phyloP scores from a whole-genome alignment of 805 yeast species.

The Wickerhamiella nectarea region DNA sequence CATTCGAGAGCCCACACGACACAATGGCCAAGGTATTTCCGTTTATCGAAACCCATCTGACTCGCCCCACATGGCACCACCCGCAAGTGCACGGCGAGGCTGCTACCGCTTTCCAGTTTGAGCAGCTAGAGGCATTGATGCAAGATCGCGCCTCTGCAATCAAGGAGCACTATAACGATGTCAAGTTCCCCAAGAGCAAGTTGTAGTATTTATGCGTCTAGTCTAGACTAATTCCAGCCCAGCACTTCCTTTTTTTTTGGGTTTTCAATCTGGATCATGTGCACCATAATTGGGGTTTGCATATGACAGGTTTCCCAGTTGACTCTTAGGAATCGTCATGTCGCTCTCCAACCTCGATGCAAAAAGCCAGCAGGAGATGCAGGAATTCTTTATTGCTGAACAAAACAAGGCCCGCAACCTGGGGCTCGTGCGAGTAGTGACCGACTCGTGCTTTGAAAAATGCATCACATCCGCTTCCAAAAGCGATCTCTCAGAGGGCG shows the following conservation, averaged over 20 bases:
- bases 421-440: constrained; percentile 20
- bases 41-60: background rate
- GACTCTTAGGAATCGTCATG: too few relatives aligned
- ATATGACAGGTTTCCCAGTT: too few relatives aligned
- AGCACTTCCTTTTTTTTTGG: too few relatives aligned
- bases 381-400: constrained; percentile 65
- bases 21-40: constrained; percentile 14
- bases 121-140: background rate
- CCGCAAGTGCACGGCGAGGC: background rate
- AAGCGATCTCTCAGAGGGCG: constrained; percentile 37
- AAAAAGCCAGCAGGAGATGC: constrained; percentile 55
- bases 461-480: constrained; percentile 40
- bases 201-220: too few relatives aligned
- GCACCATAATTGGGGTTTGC: too few relatives aligned
- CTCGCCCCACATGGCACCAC: background rate
- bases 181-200: background rate
- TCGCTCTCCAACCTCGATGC: constrained; percentile 38
- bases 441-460: constrained; percentile 81
- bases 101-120: constrained; percentile 1
- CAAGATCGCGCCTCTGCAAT: background rate
- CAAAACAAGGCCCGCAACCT: constrained; percentile 75
- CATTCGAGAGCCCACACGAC: constrained; percentile 39
- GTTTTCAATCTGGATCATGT: too few relatives aligned
- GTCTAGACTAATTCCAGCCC: too few relatives aligned
- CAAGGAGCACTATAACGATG: background rate